These are phyloP conservation scores for Lecanicillium sp. DNA, from an alignment of 2,329 filamentous ascomycete species.

Conservation along the genomic window DNA sequence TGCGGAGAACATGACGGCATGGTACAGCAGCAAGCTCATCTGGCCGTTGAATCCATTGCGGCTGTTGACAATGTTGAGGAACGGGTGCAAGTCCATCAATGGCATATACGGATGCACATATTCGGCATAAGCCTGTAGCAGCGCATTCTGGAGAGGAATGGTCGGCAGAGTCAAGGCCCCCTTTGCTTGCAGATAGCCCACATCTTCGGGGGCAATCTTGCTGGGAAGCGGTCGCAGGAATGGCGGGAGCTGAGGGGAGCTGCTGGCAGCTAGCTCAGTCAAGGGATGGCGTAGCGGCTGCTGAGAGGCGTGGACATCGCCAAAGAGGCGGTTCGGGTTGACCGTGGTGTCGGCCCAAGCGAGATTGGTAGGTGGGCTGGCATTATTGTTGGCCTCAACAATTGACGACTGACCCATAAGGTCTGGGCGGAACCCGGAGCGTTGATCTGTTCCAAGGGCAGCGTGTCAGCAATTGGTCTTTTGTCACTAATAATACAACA, in stretches of 20 bases:
- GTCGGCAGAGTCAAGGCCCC: constrained; percentile 74
- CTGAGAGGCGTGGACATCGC: constrained; percentile 29
- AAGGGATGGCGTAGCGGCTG: constrained; percentile 37
- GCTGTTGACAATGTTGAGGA: constrained; percentile 51
- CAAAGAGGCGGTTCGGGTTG: constrained; percentile 26
- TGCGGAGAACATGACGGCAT: constrained; percentile 90
- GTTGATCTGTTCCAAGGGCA: constrained; percentile 6
- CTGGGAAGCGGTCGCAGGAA: constrained; percentile 75
- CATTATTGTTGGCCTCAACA: constrained; percentile 2
- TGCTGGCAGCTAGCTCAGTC: constrained; percentile 17
- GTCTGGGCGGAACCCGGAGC: constrained; percentile 8
- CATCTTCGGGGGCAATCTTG: constrained; percentile 71
- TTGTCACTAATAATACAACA: too few species aligned
- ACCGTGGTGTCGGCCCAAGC: constrained; percentile 22
- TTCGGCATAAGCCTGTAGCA: constrained; percentile 76
- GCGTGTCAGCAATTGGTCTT: constrained; percentile 5
- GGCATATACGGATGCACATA: constrained; percentile 95
- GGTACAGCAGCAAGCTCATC: constrained; percentile 80
- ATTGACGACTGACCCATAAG: constrained; percentile 5
- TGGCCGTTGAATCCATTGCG: constrained; percentile 62
- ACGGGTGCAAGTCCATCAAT: constrained; percentile 60
- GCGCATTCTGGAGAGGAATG: constrained; percentile 62
- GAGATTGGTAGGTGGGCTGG: constrained; percentile 10
- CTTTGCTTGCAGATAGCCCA: constrained; percentile 75
- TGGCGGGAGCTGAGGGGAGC: constrained; percentile 41